Percentiles rank a stretch among this genome's conserved stretches.
Conservation (phyloP, 331 rosid species). For the Phaseolus coccineus region DNA sequence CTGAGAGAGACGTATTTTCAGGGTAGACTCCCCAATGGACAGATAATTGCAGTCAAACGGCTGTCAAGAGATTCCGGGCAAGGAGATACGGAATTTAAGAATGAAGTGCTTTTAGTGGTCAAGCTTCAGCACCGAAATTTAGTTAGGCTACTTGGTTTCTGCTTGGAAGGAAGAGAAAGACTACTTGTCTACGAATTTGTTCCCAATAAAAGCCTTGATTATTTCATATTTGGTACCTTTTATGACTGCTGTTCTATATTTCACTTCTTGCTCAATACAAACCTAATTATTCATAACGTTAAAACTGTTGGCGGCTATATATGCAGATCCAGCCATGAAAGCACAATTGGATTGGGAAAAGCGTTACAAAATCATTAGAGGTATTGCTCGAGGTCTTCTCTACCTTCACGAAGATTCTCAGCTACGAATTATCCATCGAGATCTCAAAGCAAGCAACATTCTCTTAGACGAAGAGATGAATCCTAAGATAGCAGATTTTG, state of each 20-base stretch:
- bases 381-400: slow-evolving; percentile 55
- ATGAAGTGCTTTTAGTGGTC: slow-evolving; percentile 61
- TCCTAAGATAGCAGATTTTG: slow-evolving; percentile 73
- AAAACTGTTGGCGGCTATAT: neutral
- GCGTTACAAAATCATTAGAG: slow-evolving; percentile 49
- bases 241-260: neutral
- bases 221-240: slow-evolving; percentile 32
- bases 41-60: slow-evolving; percentile 41
- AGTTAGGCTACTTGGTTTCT: slow-evolving; percentile 42
- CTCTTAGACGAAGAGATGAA: slow-evolving; percentile 55
- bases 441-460: slow-evolving; percentile 61
- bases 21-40: slow-evolving; percentile 31
- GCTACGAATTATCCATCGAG: slow-evolving; percentile 56
- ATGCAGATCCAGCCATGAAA: slow-evolving; percentile 46
- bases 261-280: neutral
- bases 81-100: slow-evolving; percentile 52
- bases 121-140: slow-evolving; percentile 54
- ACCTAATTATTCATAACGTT: neutral
- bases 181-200: slow-evolving; percentile 41
- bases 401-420: slow-evolving; percentile 63
- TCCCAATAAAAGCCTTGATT: slow-evolving; percentile 41
- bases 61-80: slow-evolving; percentile 1
- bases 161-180: slow-evolving; percentile 22
- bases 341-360: slow-evolving; percentile 43
- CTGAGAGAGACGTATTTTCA: neutral